Base-by-base conservation (phyloP, 139 green algal species). In the Volvox reticuliferus region DNA sequence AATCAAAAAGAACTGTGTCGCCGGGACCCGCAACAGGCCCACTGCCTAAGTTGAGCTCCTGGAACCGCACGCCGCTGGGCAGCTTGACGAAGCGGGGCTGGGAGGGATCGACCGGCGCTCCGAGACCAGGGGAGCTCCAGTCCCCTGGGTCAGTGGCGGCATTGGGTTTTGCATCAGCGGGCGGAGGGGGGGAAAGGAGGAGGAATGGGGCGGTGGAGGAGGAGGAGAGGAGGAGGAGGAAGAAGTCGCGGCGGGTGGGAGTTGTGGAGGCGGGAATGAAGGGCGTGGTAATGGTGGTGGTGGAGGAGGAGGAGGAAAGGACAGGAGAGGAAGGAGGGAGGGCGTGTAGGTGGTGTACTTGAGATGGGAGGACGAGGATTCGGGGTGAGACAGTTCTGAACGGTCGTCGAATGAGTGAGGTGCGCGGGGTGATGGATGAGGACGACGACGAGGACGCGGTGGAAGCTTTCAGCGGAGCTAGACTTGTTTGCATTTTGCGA, bases 1-100 rank as follows among this genome's bases (percentile, higher is more conserved):
- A 98, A 75, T 98, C 97, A 14, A 98, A 88, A 0, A 96, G 79
- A 16, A 98, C 94, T 12, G 36, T 37, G 86, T 97, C 95, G 0
- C 96, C 95, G 3, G 65, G 16, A 19, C 80, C 28, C 0, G 92
- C 95, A 3, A 18, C 18, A 26, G 87, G 61, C 1, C 76, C 87
- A 26, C 19, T 78, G 1, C 76, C 87, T 1, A 79, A 0, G 62
- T 85, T 86, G 1, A 86, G 76, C 55, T 91, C 76, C 87, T 91
- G 88, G 55, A 89, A 79, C 13, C 84, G 91, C 0, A 95, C 92
- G 2, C 94, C 95, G 32, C 36, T 82, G 19, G 84, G 33, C 30
- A 92, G 93, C 88, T 92, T 93, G 44, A 93, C 82, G 44, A 96
- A 97, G 32, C 87, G 83, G 20, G 93, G 94, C 22, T 87, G 87